These are phyloP conservation scores for Tylopilus felleus DNA, from an alignment of 768 basidiomycete genomes.

Conservation along the genomic window DNA sequence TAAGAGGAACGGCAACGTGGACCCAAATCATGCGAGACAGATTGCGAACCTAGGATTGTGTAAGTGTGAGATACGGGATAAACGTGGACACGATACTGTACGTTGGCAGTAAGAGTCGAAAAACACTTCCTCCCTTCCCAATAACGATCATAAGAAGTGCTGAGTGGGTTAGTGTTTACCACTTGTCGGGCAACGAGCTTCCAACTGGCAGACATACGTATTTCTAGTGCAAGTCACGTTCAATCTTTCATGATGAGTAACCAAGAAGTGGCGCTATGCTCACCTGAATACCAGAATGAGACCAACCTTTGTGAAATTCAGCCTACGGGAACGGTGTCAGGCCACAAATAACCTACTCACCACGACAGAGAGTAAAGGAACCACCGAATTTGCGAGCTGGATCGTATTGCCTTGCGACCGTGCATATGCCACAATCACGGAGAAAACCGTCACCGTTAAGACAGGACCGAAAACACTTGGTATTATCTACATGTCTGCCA, in stretches of 20 bases:
- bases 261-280: slow-evolving; percentile 13
- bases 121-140: slow-evolving; percentile 90
- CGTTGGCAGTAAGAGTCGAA: slow-evolving; percentile 63
- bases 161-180: slow-evolving; percentile 24
- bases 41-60: slow-evolving; percentile 53
- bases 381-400: slow-evolving; percentile 75
- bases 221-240: slow-evolving; percentile 44
- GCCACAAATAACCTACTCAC: slow-evolving; percentile 42
- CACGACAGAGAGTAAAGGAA: slow-evolving; percentile 87
- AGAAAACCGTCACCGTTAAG: slow-evolving; percentile 75
- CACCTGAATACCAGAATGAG: slow-evolving; percentile 85
- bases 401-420: slow-evolving; percentile 56
- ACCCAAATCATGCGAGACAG: slow-evolving; percentile 79
- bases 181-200: background rate
- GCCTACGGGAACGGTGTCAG: background rate
- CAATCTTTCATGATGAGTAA: background rate
- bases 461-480: slow-evolving; percentile 75
- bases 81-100: slow-evolving; percentile 20
- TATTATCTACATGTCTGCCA: slow-evolving; percentile 50
- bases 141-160: slow-evolving; percentile 83
- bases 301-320: slow-evolving; percentile 56
- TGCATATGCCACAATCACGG: slow-evolving; percentile 57
- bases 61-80: background rate
- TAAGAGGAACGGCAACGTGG: slow-evolving; percentile 63
- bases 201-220: slow-evolving; percentile 42